A percentile compares a stretch with the other conserved stretches of the same genome.
phyloP scores from a whole-genome alignment of 169 alveolate species.

The Ichthyophthirius multifiliis region DNA sequence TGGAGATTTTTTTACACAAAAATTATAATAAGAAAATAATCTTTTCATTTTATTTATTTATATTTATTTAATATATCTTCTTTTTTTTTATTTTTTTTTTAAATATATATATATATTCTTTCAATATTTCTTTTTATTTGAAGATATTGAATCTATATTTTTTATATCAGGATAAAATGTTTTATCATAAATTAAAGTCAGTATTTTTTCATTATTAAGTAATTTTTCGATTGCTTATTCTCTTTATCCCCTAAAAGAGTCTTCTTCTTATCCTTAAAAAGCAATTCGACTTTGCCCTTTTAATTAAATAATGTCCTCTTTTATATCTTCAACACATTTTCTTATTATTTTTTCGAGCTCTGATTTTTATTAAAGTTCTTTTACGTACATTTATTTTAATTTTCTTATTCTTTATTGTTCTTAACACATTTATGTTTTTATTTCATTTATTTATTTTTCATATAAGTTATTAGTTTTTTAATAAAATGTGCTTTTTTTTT shows the following conservation, averaged over 20 bases:
- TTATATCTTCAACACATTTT: constrained; percentile 28
- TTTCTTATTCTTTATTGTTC: constrained; percentile 32
- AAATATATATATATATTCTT: too few species aligned
- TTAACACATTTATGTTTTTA: constrained; percentile 18
- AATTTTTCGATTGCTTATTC: constrained; percentile 19
- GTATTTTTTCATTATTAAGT: constrained; percentile 27
- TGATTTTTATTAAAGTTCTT: constrained; percentile 37
- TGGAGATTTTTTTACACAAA: too few species aligned
- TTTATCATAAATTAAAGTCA: constrained; percentile 28
- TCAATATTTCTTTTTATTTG: not conserved
- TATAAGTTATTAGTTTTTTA: not conserved
- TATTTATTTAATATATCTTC: too few species aligned
- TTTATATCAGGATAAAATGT: constrained; percentile 31
- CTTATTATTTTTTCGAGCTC: constrained; percentile 26
- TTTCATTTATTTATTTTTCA: constrained; percentile 31
- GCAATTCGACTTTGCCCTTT: constrained; percentile 27
- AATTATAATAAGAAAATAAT: too few species aligned
- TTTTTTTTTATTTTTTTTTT: too few species aligned
- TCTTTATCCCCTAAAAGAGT: constrained; percentile 7
- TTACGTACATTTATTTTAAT: constrained; percentile 50
- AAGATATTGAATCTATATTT: not conserved
- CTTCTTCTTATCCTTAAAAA: not conserved
- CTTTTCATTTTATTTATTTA: too few species aligned
- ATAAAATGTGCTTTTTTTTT: not conserved
- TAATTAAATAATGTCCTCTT: constrained; percentile 25